Conservation (phyloP, 129 eudicot species). For the Oenanthe sinensis region DNA sequence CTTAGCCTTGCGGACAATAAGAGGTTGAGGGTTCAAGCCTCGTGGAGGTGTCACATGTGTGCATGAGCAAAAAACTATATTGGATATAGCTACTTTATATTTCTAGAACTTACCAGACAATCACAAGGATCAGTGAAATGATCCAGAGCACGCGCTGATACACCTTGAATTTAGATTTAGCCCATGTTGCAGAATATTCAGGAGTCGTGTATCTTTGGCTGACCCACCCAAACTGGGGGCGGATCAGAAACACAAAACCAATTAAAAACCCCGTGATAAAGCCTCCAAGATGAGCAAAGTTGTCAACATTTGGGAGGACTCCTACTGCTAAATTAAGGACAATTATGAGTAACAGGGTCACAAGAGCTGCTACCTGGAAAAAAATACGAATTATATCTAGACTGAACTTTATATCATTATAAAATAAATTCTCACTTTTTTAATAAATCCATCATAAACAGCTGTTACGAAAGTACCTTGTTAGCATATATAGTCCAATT, state of each 20-base stretch:
- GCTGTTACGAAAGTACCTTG: slow-evolving; percentile 43
- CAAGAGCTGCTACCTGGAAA: slow-evolving; percentile 54
- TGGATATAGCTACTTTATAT: not conserved
- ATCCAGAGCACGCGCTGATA: slow-evolving; percentile 64
- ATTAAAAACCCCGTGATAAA: slow-evolving; percentile 76
- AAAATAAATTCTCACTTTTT: not conserved
- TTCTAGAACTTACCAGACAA: slow-evolving; percentile 54
- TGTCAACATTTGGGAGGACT: slow-evolving; percentile 84
- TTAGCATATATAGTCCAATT: slow-evolving; percentile 87
- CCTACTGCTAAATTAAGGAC: slow-evolving; percentile 74
- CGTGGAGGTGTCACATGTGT: not conserved
- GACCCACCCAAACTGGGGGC: slow-evolving; percentile 86
- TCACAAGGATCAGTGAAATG: slow-evolving; percentile 58
- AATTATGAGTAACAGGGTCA: slow-evolving; percentile 67
- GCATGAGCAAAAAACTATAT: not conserved
- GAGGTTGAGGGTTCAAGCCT: not conserved
- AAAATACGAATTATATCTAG: slow-evolving; percentile 6
- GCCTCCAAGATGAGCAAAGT: slow-evolving; percentile 96
- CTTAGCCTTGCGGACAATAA: not conserved
- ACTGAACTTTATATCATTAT: not conserved
- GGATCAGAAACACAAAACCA: slow-evolving; percentile 84
- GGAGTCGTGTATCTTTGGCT: slow-evolving; percentile 47
- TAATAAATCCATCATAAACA: not conserved
- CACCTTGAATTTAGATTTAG: slow-evolving; percentile 53
- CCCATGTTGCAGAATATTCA: slow-evolving; percentile 28